These are phyloP conservation scores for Hydrangea macrophylla DNA, from an alignment of 148 eudicot genomes.

Conservation along the genomic window DNA sequence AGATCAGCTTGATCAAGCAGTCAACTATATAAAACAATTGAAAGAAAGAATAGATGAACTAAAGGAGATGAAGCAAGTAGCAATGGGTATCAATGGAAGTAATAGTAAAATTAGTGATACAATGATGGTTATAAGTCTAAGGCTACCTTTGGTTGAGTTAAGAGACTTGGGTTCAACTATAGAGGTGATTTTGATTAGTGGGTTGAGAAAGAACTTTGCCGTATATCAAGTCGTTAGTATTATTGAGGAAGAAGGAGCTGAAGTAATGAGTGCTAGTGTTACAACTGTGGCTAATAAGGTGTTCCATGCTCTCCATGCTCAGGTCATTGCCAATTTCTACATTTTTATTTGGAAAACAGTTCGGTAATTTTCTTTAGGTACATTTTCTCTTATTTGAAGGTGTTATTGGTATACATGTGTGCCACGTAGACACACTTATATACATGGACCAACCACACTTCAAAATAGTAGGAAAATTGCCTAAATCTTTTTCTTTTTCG, in stretches of 20 bases:
- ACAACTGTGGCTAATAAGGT: slow-evolving; percentile 16
- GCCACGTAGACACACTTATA: no score
- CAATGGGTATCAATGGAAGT: background rate
- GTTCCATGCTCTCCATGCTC: slow-evolving; percentile 34
- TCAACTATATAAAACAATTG: slow-evolving; percentile 27
- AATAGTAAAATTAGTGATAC: background rate
- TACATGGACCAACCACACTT: no score
- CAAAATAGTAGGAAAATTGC: no score
- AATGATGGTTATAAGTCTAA: background rate
- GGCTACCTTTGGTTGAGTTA: slow-evolving; percentile 26
- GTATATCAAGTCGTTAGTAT: slow-evolving; percentile 22
- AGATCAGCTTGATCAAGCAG: slow-evolving; percentile 36
- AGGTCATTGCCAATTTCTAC: slow-evolving; percentile 30
- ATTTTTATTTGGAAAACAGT: no score
- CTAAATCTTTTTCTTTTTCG: no score
- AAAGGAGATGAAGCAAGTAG: slow-evolving; percentile 4
- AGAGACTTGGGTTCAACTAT: slow-evolving; percentile 29
- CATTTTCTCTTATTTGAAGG: no score
- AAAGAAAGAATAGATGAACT: slow-evolving; percentile 30
- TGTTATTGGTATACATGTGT: no score
- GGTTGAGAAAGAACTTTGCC: slow-evolving; percentile 10
- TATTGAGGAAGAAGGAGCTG: slow-evolving; percentile 51
- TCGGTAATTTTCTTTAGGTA: no score
- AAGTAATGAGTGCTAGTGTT: slow-evolving; percentile 28
- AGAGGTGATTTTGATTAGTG: slow-evolving; percentile 29